phyloP scores from a whole-genome alignment of 208 protist species.

The Acanthamoeba royreba region DNA sequence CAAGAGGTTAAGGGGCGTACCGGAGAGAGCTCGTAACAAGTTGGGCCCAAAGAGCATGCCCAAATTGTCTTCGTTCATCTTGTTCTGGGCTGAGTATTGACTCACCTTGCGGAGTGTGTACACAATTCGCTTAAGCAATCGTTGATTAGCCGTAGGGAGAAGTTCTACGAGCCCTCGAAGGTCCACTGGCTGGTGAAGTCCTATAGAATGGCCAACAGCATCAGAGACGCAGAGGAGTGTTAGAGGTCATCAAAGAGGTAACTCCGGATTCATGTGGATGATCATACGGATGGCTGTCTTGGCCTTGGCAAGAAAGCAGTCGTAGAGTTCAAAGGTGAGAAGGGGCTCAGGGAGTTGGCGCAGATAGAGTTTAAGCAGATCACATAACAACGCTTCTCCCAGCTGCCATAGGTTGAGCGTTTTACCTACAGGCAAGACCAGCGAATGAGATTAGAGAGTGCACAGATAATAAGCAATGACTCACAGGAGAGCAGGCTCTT shows the following conservation, averaged over 20 bases:
- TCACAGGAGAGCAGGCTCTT: too few species aligned
- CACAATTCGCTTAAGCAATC: neutral
- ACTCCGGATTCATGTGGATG: neutral
- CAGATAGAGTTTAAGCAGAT: constrained; percentile 35
- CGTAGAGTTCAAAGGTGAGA: constrained; percentile 30
- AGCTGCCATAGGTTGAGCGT: neutral
- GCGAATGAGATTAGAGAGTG: neutral
- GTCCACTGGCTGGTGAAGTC: neutral
- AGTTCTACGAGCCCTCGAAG: neutral
- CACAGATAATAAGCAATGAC: too few species aligned
- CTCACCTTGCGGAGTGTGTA: constrained; percentile 18
- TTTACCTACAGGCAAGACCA: neutral
- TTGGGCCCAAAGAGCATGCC: constrained; percentile 17
- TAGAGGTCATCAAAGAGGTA: too few species aligned
- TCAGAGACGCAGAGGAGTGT: neutral
- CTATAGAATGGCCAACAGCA: neutral
- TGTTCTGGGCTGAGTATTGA: constrained; percentile 11
- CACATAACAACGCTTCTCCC: neutral
- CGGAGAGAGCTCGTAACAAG: neutral
- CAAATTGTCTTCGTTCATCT: constrained; percentile 19
- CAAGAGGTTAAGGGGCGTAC: neutral
- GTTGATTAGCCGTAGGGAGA: neutral
- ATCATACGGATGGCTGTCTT: neutral
- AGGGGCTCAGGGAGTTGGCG: constrained; percentile 7
- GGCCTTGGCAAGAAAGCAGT: constrained; percentile 14